These are phyloP conservation scores for Beauveria medogensis DNA, from an alignment of 2,329 filamentous ascomycete genomes.

Conservation along the genomic window DNA sequence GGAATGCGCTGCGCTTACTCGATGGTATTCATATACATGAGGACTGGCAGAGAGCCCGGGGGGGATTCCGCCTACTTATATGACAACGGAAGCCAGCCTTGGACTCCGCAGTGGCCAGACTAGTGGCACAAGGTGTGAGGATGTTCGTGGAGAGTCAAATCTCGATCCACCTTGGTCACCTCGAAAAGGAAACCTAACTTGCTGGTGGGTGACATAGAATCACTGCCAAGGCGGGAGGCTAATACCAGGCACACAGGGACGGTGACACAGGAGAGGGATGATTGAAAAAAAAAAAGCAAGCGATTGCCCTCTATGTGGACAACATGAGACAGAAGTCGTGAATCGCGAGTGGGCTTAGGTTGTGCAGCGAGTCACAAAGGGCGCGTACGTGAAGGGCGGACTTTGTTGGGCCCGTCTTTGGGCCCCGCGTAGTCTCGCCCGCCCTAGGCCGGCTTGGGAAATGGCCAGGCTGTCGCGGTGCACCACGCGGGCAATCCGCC, in stretches of 20 bases:
- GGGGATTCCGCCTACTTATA: background rate
- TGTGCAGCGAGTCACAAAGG: background rate
- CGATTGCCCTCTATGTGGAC: background rate
- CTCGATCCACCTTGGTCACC: background rate
- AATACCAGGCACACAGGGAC: background rate
- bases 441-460: background rate
- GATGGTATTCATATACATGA: constrained; percentile 4
- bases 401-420: background rate
- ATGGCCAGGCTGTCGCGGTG: constrained; percentile 1
- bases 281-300: background rate
- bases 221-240: background rate
- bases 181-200: background rate
- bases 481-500: background rate
- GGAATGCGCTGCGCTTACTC: constrained; percentile 4
- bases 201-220: background rate
- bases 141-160: constrained; percentile 1
- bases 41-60: background rate
- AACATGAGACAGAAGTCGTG: background rate
- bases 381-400: background rate
- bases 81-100: background rate
- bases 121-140: background rate
- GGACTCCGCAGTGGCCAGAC: background rate
- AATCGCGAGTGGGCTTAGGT: background rate
- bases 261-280: background rate
- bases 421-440: background rate